Conservation (phyloP, 2,329 filamentous ascomycete species). For the Sporothrix inflata region DNA sequence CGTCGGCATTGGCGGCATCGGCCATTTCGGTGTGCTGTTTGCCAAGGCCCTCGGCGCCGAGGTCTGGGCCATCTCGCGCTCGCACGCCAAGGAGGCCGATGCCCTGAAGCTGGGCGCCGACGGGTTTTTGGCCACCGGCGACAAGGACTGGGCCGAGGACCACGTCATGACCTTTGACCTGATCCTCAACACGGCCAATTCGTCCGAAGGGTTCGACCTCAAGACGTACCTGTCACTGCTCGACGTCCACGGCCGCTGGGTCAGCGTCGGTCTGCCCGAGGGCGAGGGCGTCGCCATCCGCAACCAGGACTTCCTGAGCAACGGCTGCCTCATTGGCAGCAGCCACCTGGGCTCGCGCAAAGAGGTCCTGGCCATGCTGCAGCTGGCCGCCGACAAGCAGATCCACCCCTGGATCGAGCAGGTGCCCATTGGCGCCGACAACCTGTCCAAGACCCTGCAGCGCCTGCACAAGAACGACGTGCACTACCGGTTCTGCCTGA, state of each 20-base stretch:
- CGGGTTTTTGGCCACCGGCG: slow-evolving; percentile 61
- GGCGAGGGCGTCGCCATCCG: slow-evolving; percentile 71
- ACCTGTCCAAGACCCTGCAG: slow-evolving; percentile 69
- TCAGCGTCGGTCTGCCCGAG: slow-evolving; percentile 79
- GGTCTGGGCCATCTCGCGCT: slow-evolving; percentile 64
- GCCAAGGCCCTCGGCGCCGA: slow-evolving; percentile 68
- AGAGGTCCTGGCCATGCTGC: slow-evolving; percentile 73
- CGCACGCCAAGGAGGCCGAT: slow-evolving; percentile 63
- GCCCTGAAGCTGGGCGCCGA: slow-evolving; percentile 62
- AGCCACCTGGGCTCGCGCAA: slow-evolving; percentile 71
- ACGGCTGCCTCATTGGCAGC: slow-evolving; percentile 73
- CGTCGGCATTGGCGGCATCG: slow-evolving; percentile 72
- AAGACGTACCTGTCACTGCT: slow-evolving; percentile 74
- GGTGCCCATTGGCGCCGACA: slow-evolving; percentile 72
- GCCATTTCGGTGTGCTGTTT: slow-evolving; percentile 72
- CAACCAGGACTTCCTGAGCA: slow-evolving; percentile 74
- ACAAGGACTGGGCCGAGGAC: slow-evolving; percentile 60
- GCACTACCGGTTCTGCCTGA: slow-evolving; percentile 75
- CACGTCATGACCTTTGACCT: slow-evolving; percentile 71
- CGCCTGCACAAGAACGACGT: slow-evolving; percentile 72
- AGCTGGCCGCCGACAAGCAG: slow-evolving; percentile 70
- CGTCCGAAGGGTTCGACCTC: slow-evolving; percentile 69
- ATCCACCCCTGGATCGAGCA: slow-evolving; percentile 73
- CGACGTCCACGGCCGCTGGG: slow-evolving; percentile 80
- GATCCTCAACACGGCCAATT: slow-evolving; percentile 75